Base-by-base conservation (phyloP, 2,329 filamentous ascomycete genomes). In the Colletotrichum siamense region DNA sequence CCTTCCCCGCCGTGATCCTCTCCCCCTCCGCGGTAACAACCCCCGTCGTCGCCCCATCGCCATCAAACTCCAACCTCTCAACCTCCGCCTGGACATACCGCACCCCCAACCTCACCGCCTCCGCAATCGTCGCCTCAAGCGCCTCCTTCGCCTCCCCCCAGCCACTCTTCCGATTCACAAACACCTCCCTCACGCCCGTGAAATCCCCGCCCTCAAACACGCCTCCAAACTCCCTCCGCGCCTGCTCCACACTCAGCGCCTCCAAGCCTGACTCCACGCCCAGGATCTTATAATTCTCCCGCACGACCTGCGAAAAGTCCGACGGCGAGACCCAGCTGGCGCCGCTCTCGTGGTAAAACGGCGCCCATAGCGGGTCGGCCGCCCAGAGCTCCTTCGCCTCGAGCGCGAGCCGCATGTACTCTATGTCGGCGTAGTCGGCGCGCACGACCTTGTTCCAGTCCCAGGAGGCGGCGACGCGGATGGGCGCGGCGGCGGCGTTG, bases 141-240 rank as follows among this genome's bases (percentile, higher is more conserved):
- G 88, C 86, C 76, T 90, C 88, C 26, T 88, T 89, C 16, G 90
- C 90, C 55, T 89, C 88, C n/a, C 85, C 89, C 89, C 90, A 91
- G 0, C 90, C 90, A 80, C 89, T 90, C 44, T 87, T 89, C 79
- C 85, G 86, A 80, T 91, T 91, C 24, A 91, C 82, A 22, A 90
- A 83, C 8, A 91, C 89, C 77, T 89, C 88, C 75, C 87, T 88
- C 7, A 90, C 89, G 5, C 85, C 89, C 3, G 84, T 85, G 78
- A 90, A 91, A 72, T 91, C 88, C 2, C 89, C 89, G 62, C 88
- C 84, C 10, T 88, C 87, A 73, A 91, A 91, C 4, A 91, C 77
- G 0, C 89, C 89, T 3, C 85, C 87, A 70, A 89, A 91, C 74
- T 88, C 77, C 79, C 83, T 82, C 66, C 85, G 85, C 26, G 89